phyloP scores from a whole-genome alignment of 768 basidiomycete genomes.

The Tricholoma furcatifolium region DNA sequence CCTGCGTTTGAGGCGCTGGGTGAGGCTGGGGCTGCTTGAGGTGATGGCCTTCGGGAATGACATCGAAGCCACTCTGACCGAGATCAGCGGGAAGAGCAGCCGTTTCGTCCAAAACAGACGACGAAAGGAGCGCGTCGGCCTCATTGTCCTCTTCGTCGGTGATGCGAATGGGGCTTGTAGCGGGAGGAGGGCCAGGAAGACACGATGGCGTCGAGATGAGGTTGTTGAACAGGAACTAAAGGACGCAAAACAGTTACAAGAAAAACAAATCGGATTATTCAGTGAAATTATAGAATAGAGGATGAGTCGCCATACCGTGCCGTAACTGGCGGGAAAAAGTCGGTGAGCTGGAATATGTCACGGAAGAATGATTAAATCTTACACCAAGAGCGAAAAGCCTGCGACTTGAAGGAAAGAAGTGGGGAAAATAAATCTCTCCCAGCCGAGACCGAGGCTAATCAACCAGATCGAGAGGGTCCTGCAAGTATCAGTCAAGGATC shows the following conservation, averaged over 20 bases:
- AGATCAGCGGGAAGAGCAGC: slow-evolving; percentile 80
- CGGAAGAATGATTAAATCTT: slow-evolving; percentile 33
- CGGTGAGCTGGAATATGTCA: slow-evolving; percentile 3
- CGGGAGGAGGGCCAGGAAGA: slow-evolving; percentile 49
- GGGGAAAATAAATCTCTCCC: slow-evolving; percentile 85
- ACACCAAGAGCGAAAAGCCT: slow-evolving; percentile 90
- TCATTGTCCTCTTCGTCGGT: slow-evolving; percentile 64
- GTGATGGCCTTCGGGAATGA: slow-evolving; percentile 54
- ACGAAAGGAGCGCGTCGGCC: slow-evolving; percentile 46
- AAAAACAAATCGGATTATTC: slow-evolving; percentile 9
- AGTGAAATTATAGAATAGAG: slow-evolving; percentile 8
- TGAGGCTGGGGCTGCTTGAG: slow-evolving; percentile 15
- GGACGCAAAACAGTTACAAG: neutral
- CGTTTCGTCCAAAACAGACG: slow-evolving; percentile 66
- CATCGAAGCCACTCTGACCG: slow-evolving; percentile 83
- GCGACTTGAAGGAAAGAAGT: slow-evolving; percentile 78
- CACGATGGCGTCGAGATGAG: slow-evolving; percentile 64
- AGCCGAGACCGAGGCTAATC: slow-evolving; percentile 83
- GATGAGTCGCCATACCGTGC: slow-evolving; percentile 58
- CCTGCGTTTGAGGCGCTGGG: slow-evolving; percentile 1
- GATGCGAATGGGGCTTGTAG: slow-evolving; percentile 28
- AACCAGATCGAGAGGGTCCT: slow-evolving; percentile 97
- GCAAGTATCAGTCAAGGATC: slow-evolving; percentile 92
- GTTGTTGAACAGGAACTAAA: slow-evolving; percentile 87
- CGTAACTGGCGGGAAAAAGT: slow-evolving; percentile 54